Evolutionary conservation across 1,284 basidiomycete species (phyloP).

Genomic region (Filobasidium uniguttulatum): DNA sequence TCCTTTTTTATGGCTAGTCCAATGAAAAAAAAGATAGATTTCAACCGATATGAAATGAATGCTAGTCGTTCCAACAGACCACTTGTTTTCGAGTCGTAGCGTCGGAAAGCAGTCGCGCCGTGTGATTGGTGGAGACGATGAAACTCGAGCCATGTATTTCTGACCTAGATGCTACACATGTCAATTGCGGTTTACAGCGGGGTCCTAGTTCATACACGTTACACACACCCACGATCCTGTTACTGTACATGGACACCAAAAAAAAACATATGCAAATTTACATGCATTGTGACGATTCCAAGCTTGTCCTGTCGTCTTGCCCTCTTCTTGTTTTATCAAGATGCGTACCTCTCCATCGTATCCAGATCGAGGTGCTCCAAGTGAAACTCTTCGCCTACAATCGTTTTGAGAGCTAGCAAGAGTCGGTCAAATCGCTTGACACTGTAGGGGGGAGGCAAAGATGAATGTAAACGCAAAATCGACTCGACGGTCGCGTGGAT

Average conservation of each 20-base stretch:
- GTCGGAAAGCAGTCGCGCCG: too few relatives aligned
- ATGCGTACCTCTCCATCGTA: constrained; percentile 12
- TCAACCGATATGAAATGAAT: too few relatives aligned
- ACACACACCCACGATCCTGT: not conserved
- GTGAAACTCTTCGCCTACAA: constrained; percentile 14
- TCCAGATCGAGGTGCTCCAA: constrained; percentile 8
- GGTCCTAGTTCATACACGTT: not conserved
- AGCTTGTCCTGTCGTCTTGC: not conserved
- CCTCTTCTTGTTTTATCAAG: not conserved
- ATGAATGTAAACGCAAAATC: not conserved
- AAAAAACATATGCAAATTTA: not conserved
- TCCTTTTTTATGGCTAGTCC: too few relatives aligned
- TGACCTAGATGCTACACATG: too few relatives aligned
- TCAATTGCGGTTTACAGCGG: too few relatives aligned
- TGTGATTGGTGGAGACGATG: too few relatives aligned
- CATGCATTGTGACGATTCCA: not conserved
- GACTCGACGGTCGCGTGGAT: not conserved
- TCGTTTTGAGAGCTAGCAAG: constrained; percentile 10
- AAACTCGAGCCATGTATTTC: too few relatives aligned
- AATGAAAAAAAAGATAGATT: too few relatives aligned
- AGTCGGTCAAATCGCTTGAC: constrained; percentile 12
- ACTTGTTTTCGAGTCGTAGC: too few relatives aligned
- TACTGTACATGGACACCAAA: too few relatives aligned
- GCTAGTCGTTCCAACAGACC: too few relatives aligned
- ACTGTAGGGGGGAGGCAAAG: not conserved